Conservation (phyloP, 768 basidiomycete genomes). For the Dictyophora rubrovolvata region DNA sequence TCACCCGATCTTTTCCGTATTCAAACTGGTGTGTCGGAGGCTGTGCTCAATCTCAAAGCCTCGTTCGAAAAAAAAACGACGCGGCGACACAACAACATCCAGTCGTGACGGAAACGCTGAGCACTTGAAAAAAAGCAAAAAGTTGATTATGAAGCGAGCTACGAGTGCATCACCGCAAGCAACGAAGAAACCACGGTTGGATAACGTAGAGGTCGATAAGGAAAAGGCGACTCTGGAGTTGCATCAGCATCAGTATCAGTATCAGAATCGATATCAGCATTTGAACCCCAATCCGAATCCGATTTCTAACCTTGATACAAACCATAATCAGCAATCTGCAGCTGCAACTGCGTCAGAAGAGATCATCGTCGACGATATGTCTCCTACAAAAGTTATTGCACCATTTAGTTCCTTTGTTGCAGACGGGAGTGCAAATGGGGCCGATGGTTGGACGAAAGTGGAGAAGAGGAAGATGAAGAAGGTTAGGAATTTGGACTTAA, state of each 20-base stretch:
- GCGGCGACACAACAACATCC: too few relatives aligned
- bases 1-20: too few relatives aligned
- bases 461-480: slow-evolving; percentile 69
- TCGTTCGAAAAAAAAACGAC: too few relatives aligned
- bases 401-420: too few relatives aligned
- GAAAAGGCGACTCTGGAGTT: too few relatives aligned
- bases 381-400: slow-evolving; percentile 11
- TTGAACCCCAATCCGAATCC: too few relatives aligned
- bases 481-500: slow-evolving; percentile 43
- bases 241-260: too few relatives aligned
- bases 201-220: not conserved
- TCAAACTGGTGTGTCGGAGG: too few relatives aligned
- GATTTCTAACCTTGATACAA: too few relatives aligned
- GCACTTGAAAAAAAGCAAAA: not conserved
- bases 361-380: not conserved
- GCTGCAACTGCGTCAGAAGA: not conserved
- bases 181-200: slow-evolving; percentile 4
- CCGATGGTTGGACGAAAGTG: slow-evolving; percentile 55
- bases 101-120: too few relatives aligned
- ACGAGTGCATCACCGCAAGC: slow-evolving; percentile 3
- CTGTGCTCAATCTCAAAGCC: too few relatives aligned
- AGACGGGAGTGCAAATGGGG: slow-evolving; percentile 14
- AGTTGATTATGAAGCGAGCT: slow-evolving; percentile 3
- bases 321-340: not conserved
- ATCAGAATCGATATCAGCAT: too few relatives aligned